These are phyloP conservation scores for Eutrema japonicum DNA, from an alignment of 345 rosid species.

Conservation along the genomic window DNA sequence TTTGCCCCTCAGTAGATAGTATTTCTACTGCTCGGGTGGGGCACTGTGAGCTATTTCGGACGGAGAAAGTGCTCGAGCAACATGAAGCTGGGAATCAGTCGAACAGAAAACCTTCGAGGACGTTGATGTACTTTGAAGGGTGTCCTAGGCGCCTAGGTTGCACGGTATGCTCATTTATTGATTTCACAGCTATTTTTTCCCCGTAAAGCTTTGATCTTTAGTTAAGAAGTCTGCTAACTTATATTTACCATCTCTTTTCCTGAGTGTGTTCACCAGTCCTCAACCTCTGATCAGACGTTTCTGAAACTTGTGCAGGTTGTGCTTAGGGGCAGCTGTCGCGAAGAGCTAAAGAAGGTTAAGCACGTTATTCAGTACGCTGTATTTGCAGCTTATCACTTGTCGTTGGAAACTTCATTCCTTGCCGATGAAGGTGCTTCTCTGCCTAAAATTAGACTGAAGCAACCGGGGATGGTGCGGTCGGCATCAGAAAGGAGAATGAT, in stretches of 20 bases:
- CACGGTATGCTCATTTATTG: conserved; percentile 65
- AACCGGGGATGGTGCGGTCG: conserved; percentile 42
- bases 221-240: background rate
- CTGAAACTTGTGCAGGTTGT: conserved; percentile 60
- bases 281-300: conserved; percentile 38
- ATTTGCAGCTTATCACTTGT: conserved; percentile 96
- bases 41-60: conserved; percentile 80
- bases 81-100: conserved; percentile 67
- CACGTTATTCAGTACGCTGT: conserved; percentile 85
- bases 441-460: conserved; percentile 61
- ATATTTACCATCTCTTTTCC: background rate
- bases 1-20: conserved; percentile 71
- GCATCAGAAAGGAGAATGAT: conserved; percentile 50
- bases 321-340: conserved; percentile 71
- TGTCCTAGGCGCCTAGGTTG: conserved; percentile 98
- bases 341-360: conserved; percentile 95
- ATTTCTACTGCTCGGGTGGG: conserved; percentile 70
- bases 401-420: conserved; percentile 95
- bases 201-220: background rate
- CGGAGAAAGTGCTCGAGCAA: conserved; percentile 78
- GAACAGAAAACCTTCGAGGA: conserved; percentile 79
- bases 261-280: background rate
- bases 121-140: conserved; percentile 98
- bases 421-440: conserved; percentile 99
- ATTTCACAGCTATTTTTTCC: background rate